These are phyloP conservation scores for Vicia villosa DNA, from an alignment of 306 rosid species.

Conservation along the genomic window DNA sequence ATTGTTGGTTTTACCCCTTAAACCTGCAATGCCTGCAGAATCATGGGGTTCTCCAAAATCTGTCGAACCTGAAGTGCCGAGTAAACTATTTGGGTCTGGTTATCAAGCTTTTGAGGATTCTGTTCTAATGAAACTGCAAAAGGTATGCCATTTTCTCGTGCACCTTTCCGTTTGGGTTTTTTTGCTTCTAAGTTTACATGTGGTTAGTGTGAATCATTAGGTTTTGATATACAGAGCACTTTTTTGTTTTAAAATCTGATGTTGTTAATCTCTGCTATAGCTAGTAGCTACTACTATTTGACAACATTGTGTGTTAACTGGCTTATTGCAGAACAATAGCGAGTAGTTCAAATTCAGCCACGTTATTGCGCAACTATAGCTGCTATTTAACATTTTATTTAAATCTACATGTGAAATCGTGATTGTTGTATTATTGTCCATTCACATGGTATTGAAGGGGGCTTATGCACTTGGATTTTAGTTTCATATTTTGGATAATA, in stretches of 20 bases:
- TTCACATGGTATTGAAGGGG: not conserved
- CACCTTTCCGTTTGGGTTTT: not conserved
- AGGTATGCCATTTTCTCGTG: conserved; percentile 45
- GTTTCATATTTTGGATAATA: not conserved
- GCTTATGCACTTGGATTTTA: not conserved
- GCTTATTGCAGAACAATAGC: not conserved
- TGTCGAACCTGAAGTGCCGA: conserved; percentile 45
- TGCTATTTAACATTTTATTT: not conserved
- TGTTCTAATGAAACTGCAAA: conserved; percentile 74
- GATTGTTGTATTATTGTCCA: conserved; percentile 1
- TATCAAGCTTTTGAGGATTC: conserved; percentile 81
- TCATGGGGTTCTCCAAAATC: conserved; percentile 48
- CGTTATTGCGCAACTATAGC: not conserved
- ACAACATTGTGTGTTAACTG: not conserved
- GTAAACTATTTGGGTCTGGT: conserved; percentile 73
- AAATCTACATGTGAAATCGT: not conserved
- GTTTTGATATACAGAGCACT: not conserved
- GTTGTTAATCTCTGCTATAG: not conserved
- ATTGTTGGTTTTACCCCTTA: conserved; percentile 76
- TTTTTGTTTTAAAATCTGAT: not conserved
- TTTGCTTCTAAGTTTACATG: not conserved
- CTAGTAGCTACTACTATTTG: too few species aligned
- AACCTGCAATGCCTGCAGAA: conserved; percentile 53
- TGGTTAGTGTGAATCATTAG: conserved; percentile 4
- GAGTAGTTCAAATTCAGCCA: not conserved